A percentile compares a stretch with the other conserved stretches of the same genome.
These are phyloP conservation scores for Parasitella parasitica DNA, from an alignment of 371 early-diverging fungal species.

Conservation along the genomic window DNA sequence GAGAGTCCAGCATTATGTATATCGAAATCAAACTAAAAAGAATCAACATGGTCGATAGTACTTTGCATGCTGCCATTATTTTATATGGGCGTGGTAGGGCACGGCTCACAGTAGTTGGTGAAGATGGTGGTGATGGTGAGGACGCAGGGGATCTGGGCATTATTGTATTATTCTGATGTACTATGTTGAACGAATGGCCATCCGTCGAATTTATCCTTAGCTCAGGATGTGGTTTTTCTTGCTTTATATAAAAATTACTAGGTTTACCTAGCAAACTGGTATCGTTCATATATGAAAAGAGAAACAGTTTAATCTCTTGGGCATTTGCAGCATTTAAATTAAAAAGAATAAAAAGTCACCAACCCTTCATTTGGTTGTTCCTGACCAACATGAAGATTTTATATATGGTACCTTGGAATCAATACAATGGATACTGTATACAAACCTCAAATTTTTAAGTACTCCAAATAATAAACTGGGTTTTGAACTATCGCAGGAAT, in stretches of 20 bases:
- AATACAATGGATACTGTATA: too few relatives aligned
- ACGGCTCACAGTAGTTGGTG: slow-evolving; percentile 11
- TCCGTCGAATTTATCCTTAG: slow-evolving; percentile 26
- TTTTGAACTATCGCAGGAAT: too few relatives aligned
- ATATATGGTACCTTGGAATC: too few relatives aligned
- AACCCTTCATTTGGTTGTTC: too few relatives aligned
- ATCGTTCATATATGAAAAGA: slow-evolving; percentile 5
- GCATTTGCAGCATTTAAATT: background rate
- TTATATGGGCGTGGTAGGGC: slow-evolving; percentile 23
- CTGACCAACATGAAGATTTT: too few relatives aligned
- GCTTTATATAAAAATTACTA: slow-evolving; percentile 1
- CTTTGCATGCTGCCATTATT: slow-evolving; percentile 11
- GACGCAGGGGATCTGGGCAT: slow-evolving; percentile 18
- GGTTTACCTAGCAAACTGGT: background rate
- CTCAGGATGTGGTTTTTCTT: slow-evolving; percentile 6
- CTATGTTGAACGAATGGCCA: background rate
- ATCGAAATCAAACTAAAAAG: slow-evolving; percentile 30
- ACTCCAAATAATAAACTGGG: too few relatives aligned
- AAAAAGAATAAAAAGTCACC: too few relatives aligned
- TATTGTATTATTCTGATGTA: slow-evolving; percentile 12
- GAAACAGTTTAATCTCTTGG: background rate
- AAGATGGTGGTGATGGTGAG: slow-evolving; percentile 32
- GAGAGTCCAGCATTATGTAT: slow-evolving; percentile 52
- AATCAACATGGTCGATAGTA: slow-evolving; percentile 23
- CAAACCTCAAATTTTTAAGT: too few relatives aligned